Evolutionary conservation across 1,284 basidiomycete species (phyloP), one percentile per base, ranked within the genome.

Genomic region (Leccinum fallax): DNA sequence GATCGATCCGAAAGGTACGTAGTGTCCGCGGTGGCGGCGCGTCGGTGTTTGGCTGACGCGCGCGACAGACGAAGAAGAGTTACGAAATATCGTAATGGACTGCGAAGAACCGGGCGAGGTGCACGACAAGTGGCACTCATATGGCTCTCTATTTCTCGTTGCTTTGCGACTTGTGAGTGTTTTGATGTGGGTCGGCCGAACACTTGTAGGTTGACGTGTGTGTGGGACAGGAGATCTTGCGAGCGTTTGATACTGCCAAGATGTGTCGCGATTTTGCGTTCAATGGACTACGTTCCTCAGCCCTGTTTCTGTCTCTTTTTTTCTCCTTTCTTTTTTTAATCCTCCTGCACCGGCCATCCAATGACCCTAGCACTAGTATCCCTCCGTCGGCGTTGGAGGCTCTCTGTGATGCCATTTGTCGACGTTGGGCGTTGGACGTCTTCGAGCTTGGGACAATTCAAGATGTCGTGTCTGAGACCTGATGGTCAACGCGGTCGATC

Each of bases 371-470:
- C 26, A 26, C 26, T 1, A 26, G 30, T 30, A 30, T 65, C 87
- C 84, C 85, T 11, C 83, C 88, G 55, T 83, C 87, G 62, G 84
- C 89, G 59, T 90, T 84, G 32, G 81, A 81, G 40, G 83, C 83
- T 55, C 89, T 80, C 68, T 95, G 93, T n/a, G 89, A 88, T 5
- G 93, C 93, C 85, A 94, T 90, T 74, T 90, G 88, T 68, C 97
- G 80, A 60, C 95, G 32, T 32, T 32, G 32, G 30, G 30, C 30
- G 81, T 74, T 97, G 94, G 1, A 90, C 86, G 67, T 99, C 97
- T 77, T 98, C 97, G 63, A 98, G 79, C 77, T 99, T 99, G 16
- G 97, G 97, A 73, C 97, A 99, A 71, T 96, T 95, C 9, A 89
- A 88, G 61, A 98, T 92, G 26, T 86, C 89, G 71, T 99, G 97